Evolutionary conservation across 345 rosid species (phyloP).

Genomic region (Carallia pectinifolia): DNA sequence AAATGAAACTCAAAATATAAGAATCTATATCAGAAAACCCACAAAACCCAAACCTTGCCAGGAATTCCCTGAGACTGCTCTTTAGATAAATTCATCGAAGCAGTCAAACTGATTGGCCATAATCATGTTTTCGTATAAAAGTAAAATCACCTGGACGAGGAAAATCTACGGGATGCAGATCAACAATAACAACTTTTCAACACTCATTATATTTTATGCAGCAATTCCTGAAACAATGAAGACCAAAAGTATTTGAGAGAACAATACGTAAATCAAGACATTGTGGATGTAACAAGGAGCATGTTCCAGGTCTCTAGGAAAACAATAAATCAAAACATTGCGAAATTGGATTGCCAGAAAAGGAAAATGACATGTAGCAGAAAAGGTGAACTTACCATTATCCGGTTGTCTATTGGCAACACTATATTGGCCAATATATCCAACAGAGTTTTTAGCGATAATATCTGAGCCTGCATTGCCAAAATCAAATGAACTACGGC

Average conservation of each 20-base stretch:
- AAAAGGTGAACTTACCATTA: constrained; percentile 42
- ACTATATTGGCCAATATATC: constrained; percentile 54
- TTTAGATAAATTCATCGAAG: constrained; percentile 34
- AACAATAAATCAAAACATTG: too few relatives aligned
- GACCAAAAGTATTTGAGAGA: background rate
- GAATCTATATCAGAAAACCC: constrained; percentile 33
- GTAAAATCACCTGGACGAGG: constrained; percentile 22
- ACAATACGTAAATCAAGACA: background rate
- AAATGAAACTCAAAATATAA: constrained; percentile 33
- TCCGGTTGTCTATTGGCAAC: constrained; percentile 55
- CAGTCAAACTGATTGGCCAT: constrained; percentile 37
- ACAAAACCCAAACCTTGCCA: constrained; percentile 38
- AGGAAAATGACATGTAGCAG: background rate
- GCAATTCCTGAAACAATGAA: constrained; percentile 47
- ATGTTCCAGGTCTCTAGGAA: too few relatives aligned
- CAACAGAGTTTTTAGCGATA: constrained; percentile 40
- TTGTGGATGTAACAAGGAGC: too few relatives aligned
- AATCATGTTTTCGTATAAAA: constrained; percentile 28
- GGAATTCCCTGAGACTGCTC: constrained; percentile 36
- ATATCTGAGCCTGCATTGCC: constrained; percentile 52
- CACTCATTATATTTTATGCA: constrained; percentile 34
- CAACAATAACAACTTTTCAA: constrained; percentile 34
- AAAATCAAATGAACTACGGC: constrained; percentile 44
- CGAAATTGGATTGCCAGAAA: background rate
- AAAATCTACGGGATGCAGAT: constrained; percentile 24